Conservation (phyloP, 768 basidiomycete genomes). For the Trametes coccinea region DNA sequence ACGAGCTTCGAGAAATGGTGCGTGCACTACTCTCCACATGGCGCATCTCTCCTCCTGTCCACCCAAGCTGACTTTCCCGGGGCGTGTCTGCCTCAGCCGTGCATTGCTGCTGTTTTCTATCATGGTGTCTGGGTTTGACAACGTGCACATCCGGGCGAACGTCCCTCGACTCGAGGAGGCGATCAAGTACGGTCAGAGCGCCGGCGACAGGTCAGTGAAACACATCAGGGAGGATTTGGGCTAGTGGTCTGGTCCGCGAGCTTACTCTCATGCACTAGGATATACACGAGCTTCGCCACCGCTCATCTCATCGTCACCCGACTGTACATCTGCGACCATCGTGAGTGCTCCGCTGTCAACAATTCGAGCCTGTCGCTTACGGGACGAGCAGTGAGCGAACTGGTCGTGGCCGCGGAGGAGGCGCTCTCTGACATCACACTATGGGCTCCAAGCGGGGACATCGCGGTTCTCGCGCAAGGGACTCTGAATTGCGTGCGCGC, state of each 20-base stretch:
- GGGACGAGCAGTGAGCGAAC: constrained; percentile 51
- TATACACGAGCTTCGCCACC: constrained; percentile 61
- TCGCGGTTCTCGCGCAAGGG: constrained; percentile 51
- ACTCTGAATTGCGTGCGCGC: constrained; percentile 65
- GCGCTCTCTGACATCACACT: constrained; percentile 56
- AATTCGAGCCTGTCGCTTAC: neutral
- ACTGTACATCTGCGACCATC: constrained; percentile 61
- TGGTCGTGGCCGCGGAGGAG: constrained; percentile 61
- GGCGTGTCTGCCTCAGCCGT: constrained; percentile 41
- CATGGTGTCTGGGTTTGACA: constrained; percentile 69
- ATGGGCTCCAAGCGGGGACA: constrained; percentile 57
- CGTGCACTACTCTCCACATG: constrained; percentile 10
- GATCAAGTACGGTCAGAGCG: constrained; percentile 62
- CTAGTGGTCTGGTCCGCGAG: no score
- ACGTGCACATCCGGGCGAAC: constrained; percentile 62
- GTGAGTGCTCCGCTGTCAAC: constrained; percentile 39
- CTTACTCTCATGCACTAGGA: constrained; percentile 35
- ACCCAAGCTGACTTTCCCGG: neutral
- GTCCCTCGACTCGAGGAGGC: constrained; percentile 61
- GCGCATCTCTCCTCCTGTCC: neutral
- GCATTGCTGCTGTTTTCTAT: constrained; percentile 60
- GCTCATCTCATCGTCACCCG: constrained; percentile 55
- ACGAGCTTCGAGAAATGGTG: constrained; percentile 69
- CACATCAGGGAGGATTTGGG: no score
- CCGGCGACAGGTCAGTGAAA: constrained; percentile 58